These are phyloP conservation scores for Aquanectria penicillioides DNA, from an alignment of 2,329 filamentous ascomycete species.

Conservation along the genomic window DNA sequence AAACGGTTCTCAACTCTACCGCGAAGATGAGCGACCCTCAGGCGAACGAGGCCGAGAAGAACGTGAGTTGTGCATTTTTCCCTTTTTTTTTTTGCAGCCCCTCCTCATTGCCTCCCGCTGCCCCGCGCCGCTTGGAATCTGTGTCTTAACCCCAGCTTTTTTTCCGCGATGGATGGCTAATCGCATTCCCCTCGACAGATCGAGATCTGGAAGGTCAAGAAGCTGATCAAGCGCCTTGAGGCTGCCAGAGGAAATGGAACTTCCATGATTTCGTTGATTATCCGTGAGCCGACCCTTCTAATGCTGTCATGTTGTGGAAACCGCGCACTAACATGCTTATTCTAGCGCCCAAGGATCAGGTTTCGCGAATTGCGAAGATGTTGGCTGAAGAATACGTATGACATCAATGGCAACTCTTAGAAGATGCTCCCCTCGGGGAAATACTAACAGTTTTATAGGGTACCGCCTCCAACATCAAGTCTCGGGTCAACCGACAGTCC, in stretches of 20 bases:
- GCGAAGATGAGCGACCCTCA: constrained; percentile 86
- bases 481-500: constrained; percentile 97
- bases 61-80: constrained; percentile 61
- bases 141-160: constrained; percentile 16
- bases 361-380: constrained; percentile 97
- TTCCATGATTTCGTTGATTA: constrained; percentile 99
- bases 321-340: constrained; percentile 37
- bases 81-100: constrained; percentile 29
- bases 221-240: constrained; percentile 98
- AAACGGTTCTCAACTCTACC: constrained; percentile 37
- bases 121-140: constrained; percentile 42
- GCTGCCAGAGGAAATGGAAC: constrained; percentile 98
- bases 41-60: constrained; percentile 97
- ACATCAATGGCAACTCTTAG: background rate
- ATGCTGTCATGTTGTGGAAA: constrained; percentile 24
- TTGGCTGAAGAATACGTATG: constrained; percentile 99
- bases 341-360: constrained; percentile 94
- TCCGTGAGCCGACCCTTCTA: constrained; percentile 71
- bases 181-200: constrained; percentile 56
- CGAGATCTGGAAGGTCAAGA: constrained; percentile 98
- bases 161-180: constrained; percentile 29
- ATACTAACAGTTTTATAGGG: constrained; percentile 66
- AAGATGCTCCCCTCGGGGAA: background rate
- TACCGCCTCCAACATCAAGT: constrained; percentile 99
- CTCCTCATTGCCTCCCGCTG: constrained; percentile 38